Base-by-base conservation (phyloP, 257 asterid species). In the Rubia yunnanensis region DNA sequence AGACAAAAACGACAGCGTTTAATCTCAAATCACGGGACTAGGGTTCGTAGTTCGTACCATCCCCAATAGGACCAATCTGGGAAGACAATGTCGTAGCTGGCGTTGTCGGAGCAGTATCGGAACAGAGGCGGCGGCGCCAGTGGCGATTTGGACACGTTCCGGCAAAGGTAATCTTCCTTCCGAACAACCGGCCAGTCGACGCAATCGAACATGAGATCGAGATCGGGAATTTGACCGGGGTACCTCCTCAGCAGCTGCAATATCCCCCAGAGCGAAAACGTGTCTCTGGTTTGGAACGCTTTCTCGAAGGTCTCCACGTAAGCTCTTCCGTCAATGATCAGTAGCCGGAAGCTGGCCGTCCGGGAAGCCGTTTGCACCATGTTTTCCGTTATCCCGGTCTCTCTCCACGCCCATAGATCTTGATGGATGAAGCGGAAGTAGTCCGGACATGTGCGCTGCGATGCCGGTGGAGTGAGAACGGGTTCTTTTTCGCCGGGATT, bases 1-100 rank as follows among this genome's bases (percentile, higher is more conserved):
- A 14, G 52, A 15, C 52, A 14, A 10, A 44, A 44, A 44, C 52
- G 52, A 44, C n/a, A 15, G n/a, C 52, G 52, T 27, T 56, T 56
- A 14, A 56, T 56, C 22, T 27, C 38, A 0, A 30, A 4, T 31
- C 46, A 59, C 1, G 46, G 64, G 44, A 59, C 31, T 59, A 32
- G 38, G 23, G 48, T 11, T 44, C 52, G 1, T 44, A 44, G 52
- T 44, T 10, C 63, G 1, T 81, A 81, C 85, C 85, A 81, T 60
- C 85, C 85, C 85, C 85, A 81, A 56, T 72, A 81, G 4, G 85
- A 74, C 85, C 85, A 81, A 27, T 81, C 85, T 15, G 85, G 85
- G 56, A 81, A 81, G 38, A 75, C 85, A 75, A 81, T 77, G 68
- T 81, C 85, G 64, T 75, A 77, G 32, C 75, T 74, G 4, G 58